Conservation (phyloP, 2,329 filamentous ascomycete species). For the Fusarium haematococcum region DNA sequence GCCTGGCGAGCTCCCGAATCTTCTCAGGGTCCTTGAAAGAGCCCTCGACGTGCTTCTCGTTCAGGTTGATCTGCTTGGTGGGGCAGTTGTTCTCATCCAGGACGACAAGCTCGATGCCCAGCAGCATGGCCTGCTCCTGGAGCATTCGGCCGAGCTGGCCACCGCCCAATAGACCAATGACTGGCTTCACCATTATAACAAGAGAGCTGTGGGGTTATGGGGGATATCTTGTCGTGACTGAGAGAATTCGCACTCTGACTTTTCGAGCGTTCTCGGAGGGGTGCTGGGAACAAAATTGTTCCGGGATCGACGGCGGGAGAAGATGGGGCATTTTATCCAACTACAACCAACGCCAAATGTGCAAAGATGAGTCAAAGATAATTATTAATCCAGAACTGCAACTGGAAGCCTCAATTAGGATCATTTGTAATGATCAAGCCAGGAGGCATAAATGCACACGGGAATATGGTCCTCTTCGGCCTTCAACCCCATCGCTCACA, state of each 20-base stretch:
- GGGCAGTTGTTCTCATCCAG: constrained; percentile 82
- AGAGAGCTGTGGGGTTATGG: neutral
- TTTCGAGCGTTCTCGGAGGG: neutral
- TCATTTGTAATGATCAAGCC: neutral
- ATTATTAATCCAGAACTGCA: neutral
- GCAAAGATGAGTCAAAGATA: neutral
- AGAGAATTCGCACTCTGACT: neutral
- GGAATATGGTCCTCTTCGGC: neutral
- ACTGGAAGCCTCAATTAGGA: neutral
- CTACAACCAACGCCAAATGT: neutral
- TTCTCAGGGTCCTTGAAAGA: constrained; percentile 88
- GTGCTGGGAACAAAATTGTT: constrained; percentile 1
- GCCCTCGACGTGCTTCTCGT: constrained; percentile 79
- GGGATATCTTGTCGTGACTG: neutral
- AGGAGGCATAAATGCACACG: neutral
- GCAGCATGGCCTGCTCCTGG: constrained; percentile 80
- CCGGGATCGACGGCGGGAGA: neutral
- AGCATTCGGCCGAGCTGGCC: constrained; percentile 95
- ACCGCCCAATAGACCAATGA: constrained; percentile 65
- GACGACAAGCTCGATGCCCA: constrained; percentile 83
- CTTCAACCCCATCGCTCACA: neutral
- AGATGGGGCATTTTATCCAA: neutral
- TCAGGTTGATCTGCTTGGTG: constrained; percentile 86
- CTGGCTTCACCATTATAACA: neutral
- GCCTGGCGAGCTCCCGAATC: constrained; percentile 81